Conservation (phyloP, 768 basidiomycete genomes). For the Coprinopsis strossmayeri region DNA sequence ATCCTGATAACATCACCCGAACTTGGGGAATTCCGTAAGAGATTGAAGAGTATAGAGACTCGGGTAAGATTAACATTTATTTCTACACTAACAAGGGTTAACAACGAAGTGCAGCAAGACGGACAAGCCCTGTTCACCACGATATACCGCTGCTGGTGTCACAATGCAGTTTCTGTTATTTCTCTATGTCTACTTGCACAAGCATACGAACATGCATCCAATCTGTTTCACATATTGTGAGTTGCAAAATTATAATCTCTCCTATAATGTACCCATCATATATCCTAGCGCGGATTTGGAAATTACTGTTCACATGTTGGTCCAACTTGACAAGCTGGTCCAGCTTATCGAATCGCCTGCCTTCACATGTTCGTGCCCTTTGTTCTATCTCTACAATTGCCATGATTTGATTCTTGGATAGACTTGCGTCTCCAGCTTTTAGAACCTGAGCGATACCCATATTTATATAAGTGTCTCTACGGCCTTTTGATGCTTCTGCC, state of each 20-base stretch:
- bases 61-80: conserved; percentile 48
- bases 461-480: conserved; percentile 96
- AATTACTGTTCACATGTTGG: conserved; percentile 89
- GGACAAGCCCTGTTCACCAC: conserved; percentile 93
- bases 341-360: conserved; percentile 98
- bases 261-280: conserved; percentile 1
- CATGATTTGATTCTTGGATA: conserved; percentile 26
- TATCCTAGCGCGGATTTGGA: conserved; percentile 82
- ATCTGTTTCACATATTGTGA: conserved; percentile 91
- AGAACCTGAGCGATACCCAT: conserved; percentile 94
- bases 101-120: conserved; percentile 59
- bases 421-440: conserved; percentile 88
- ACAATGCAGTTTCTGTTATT: conserved; percentile 95
- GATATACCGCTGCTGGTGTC: conserved; percentile 96
- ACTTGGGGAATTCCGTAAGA: conserved; percentile 87
- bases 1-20: conserved; percentile 96
- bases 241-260: conserved; percentile 7
- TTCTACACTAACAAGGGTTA: neutral
- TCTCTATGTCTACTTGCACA: conserved; percentile 95
- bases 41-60: conserved; percentile 89
- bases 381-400: neutral
- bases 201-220: conserved; percentile 98
- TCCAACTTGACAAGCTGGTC: conserved; percentile 96
- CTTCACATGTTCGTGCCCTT: conserved; percentile 73
- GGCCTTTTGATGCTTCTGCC: conserved; percentile 95